Evolutionary conservation across 2,329 filamentous ascomycete genomes (phyloP).

Genomic region (Blastomyces gilchristii): DNA sequence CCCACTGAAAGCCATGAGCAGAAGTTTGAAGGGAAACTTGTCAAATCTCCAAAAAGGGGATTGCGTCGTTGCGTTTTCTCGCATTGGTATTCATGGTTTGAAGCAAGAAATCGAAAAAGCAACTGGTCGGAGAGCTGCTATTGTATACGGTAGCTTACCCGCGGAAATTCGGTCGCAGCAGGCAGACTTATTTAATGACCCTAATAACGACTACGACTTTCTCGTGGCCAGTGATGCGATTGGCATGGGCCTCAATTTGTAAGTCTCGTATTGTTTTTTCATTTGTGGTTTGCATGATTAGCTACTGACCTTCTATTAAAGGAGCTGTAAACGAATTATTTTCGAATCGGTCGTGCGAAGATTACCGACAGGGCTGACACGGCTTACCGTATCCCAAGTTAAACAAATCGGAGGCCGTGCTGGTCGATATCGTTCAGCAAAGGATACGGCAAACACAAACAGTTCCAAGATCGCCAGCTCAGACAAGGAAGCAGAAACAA

Average conservation of each 20-base stretch:
- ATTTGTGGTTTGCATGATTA: background rate
- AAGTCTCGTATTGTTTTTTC: conserved; percentile 27
- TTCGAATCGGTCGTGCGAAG: conserved; percentile 71
- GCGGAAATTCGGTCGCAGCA: conserved; percentile 89
- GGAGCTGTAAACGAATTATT: conserved; percentile 74
- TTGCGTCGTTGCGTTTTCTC: conserved; percentile 77
- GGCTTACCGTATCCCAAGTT: conserved; percentile 63
- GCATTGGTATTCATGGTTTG: conserved; percentile 68
- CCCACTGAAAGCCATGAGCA: conserved; percentile 55
- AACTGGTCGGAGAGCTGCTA: conserved; percentile 73
- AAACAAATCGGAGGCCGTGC: conserved; percentile 94
- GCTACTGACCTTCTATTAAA: conserved; percentile 19
- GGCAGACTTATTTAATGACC: conserved; percentile 87
- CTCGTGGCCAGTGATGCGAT: conserved; percentile 92
- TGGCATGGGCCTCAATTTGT: conserved; percentile 92
- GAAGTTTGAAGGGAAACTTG: conserved; percentile 55
- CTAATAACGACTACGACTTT: conserved; percentile 88
- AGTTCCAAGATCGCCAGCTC: conserved; percentile 24
- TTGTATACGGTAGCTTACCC: conserved; percentile 84
- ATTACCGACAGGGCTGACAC: conserved; percentile 48
- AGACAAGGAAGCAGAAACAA: conserved; percentile 21
- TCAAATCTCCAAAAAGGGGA: conserved; percentile 72
- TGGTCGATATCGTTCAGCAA: conserved; percentile 69
- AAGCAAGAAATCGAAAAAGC: conserved; percentile 64
- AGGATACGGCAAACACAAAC: conserved; percentile 30